These are phyloP conservation scores for Austroboletus olivaceoglutinosus DNA, from an alignment of 1,284 basidiomycete genomes.

Conservation along the genomic window DNA sequence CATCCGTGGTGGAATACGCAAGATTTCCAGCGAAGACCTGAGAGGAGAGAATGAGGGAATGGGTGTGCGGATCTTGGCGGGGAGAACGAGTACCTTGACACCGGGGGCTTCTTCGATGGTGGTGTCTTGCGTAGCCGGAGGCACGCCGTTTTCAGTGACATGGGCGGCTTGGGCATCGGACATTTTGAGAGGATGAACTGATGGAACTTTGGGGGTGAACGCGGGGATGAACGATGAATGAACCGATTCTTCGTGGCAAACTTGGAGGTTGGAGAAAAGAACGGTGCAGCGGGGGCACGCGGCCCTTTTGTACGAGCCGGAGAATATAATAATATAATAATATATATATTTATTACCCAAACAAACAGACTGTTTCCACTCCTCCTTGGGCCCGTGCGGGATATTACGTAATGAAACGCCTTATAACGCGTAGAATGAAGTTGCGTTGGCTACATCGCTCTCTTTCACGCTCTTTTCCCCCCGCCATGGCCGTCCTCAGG, in stretches of 20 bases:
- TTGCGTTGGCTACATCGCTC: neutral
- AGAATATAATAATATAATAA: neutral
- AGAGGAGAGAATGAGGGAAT: slow-evolving; percentile 8
- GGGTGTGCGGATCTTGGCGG: slow-evolving; percentile 15
- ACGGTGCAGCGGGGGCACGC: slow-evolving; percentile 20
- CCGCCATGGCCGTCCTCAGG: slow-evolving; percentile 46
- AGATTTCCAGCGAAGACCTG: slow-evolving; percentile 88
- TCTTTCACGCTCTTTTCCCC: neutral
- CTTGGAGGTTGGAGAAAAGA: slow-evolving; percentile 71
- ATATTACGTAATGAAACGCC: neutral
- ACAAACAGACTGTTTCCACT: neutral
- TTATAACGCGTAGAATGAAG: neutral
- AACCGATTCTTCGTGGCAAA: slow-evolving; percentile 79
- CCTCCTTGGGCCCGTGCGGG: neutral
- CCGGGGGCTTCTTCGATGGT: slow-evolving; percentile 65
- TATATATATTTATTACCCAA: neutral
- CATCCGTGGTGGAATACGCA: slow-evolving; percentile 84
- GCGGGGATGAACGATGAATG: slow-evolving; percentile 53
- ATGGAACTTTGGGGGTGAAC: slow-evolving; percentile 56
- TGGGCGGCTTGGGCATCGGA: slow-evolving; percentile 82
- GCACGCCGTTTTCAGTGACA: slow-evolving; percentile 75
- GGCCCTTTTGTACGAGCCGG: slow-evolving; percentile 17
- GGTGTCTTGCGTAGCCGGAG: slow-evolving; percentile 67
- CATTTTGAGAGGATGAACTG: slow-evolving; percentile 59
- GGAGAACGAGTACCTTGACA: slow-evolving; percentile 58